phyloP scores from a whole-genome alignment of 768 basidiomycete species.

The Pleurotus tuoliensis region DNA sequence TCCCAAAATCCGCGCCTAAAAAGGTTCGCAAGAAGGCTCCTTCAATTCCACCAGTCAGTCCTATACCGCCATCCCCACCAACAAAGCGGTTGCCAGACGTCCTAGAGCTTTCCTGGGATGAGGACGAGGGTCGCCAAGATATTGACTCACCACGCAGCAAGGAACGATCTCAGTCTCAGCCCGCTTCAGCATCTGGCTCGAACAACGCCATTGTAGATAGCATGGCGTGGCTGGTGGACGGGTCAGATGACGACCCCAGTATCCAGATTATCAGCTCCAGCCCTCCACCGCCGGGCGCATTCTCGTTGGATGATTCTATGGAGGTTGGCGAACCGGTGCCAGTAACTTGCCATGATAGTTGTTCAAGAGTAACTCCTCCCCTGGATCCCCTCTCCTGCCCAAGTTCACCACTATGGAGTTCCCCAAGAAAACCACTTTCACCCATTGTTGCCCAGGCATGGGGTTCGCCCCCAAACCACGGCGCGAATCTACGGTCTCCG shows the following conservation, averaged over 20 bases:
- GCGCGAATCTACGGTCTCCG: not conserved
- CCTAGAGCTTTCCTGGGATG: not conserved
- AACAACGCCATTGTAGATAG: slow-evolving; percentile 25
- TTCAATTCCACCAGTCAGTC: not conserved
- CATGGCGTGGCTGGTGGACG: slow-evolving; percentile 65
- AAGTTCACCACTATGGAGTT: slow-evolving; percentile 8
- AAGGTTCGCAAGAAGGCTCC: not conserved
- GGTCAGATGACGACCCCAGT: slow-evolving; percentile 52
- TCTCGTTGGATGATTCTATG: slow-evolving; percentile 12
- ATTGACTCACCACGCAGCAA: not conserved
- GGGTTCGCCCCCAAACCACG: slow-evolving; percentile 22
- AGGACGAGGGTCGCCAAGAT: not conserved
- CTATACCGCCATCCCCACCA: not conserved
- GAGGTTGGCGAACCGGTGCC: slow-evolving; percentile 15
- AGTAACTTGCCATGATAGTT: not conserved
- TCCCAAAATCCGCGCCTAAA: not conserved
- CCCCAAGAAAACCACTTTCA: slow-evolving; percentile 2
- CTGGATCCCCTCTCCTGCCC: not conserved
- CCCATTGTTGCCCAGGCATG: not conserved
- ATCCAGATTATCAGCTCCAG: slow-evolving; percentile 48
- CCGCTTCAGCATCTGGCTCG: slow-evolving; percentile 16
- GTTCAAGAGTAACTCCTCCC: not conserved
- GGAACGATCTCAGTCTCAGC: not conserved
- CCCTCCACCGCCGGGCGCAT: slow-evolving; percentile 13
- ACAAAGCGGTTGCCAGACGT: not conserved